These are phyloP conservation scores for Camellia lanceoleosa DNA, from an alignment of 148 eudicot genomes.

Conservation along the genomic window DNA sequence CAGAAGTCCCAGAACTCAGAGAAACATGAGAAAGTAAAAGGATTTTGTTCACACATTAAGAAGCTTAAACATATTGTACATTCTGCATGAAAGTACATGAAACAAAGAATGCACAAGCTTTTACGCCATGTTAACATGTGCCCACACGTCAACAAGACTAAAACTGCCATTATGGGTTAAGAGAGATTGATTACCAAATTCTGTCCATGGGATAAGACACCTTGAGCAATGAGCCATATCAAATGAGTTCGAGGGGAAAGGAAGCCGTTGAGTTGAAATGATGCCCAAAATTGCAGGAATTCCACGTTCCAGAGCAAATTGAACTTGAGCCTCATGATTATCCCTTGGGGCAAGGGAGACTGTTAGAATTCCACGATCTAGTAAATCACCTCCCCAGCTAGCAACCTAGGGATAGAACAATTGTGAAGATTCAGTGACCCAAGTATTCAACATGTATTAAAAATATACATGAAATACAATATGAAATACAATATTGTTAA, in stretches of 20 bases:
- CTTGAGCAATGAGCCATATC: conserved; percentile 55
- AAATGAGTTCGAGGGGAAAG: conserved; percentile 42
- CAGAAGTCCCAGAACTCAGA: neutral
- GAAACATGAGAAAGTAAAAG: too few species aligned
- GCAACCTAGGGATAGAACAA: conserved; percentile 31
- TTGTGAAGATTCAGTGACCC: neutral
- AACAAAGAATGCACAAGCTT: too few species aligned
- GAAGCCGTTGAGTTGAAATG: conserved; percentile 42
- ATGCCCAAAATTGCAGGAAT: conserved; percentile 47
- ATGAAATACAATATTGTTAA: neutral
- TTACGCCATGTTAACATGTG: too few species aligned
- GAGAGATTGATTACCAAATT: conserved; percentile 30
- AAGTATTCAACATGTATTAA: neutral
- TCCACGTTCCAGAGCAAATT: conserved; percentile 49
- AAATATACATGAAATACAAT: neutral
- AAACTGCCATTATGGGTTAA: neutral
- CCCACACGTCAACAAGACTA: neutral
- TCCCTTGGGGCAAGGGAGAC: conserved; percentile 49
- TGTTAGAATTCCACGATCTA: conserved; percentile 38
- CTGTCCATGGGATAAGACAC: conserved; percentile 51
- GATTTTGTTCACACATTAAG: too few species aligned
- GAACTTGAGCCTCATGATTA: conserved; percentile 48
- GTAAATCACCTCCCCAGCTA: conserved; percentile 47
- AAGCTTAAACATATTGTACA: too few species aligned
- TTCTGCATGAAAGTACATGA: too few species aligned